Base-by-base conservation (phyloP, 306 rosid species). In the Spatholobus suberectus region DNA sequence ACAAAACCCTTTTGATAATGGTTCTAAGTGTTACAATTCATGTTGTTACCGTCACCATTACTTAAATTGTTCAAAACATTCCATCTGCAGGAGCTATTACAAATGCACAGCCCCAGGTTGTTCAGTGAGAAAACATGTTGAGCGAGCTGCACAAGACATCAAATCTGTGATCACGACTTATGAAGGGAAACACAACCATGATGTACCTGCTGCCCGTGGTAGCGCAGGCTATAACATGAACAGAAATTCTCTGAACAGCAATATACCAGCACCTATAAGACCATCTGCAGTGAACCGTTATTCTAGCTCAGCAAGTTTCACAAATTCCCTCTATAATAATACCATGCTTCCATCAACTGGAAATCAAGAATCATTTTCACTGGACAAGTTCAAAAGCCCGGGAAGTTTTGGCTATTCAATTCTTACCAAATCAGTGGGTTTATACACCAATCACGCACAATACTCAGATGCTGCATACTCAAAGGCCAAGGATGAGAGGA, bases 101-200 rank as follows among this genome's bases (percentile, higher is more conserved):
- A 96, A 96, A 76, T 96, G 99, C 82, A 96, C 99, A 2, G 89
- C 89, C 15, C 44, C 84, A 0, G 92, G 92, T 18, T 96, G 99
- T 88, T 89, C 96, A 0, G 99, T 96, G 82, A 86, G 99, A 78
- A 96, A 96, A 75, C 99, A 96, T 7, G 95, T 96, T 13, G 99
- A 96, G 89, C 81, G 99, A 77, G 98, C 99, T 2, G 91, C 97
- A 4, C 87, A 91, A 12, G 98, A 96, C 63, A 63, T 65, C 74
- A 90, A 86, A 89, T 90, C 97, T 7, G 99, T 96, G 89, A 93
- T 96, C 89, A 96, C 99, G 34, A 96, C 98, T 11, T 96, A 96
- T 12, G 99, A 96, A 86, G 98, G 98, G 46, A 96, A 94, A 65
- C 99, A 96, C 88, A 91, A 89, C 88, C 99, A 96, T 6, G 99